These are phyloP conservation scores for Aspergillus texensis DNA, from an alignment of 2,329 filamentous ascomycete genomes.

Conservation along the genomic window DNA sequence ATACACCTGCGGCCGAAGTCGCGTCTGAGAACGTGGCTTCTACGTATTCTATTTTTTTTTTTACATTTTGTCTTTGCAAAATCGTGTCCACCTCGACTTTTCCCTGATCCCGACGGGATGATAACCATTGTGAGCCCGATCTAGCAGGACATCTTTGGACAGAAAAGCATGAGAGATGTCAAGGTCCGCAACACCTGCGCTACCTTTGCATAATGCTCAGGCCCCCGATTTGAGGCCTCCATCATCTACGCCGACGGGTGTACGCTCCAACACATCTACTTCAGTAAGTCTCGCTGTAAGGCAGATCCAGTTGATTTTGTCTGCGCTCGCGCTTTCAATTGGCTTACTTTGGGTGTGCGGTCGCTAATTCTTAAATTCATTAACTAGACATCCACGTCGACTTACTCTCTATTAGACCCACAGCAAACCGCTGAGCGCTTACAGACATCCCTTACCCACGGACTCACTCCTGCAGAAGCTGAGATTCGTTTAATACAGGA, in stretches of 20 bases:
- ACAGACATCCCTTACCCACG: conserved; percentile 79
- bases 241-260: conserved; percentile 32
- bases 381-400: conserved; percentile 46
- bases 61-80: not conserved
- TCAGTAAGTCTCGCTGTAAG: conserved; percentile 34
- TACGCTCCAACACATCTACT: conserved; percentile 31
- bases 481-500: conserved; percentile 75
- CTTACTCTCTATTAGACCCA: conserved; percentile 69
- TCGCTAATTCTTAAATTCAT: conserved; percentile 8
- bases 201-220: conserved; percentile 60
- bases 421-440: conserved; percentile 77
- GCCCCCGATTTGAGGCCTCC: conserved; percentile 32
- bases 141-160: conserved; percentile 19
- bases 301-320: not conserved
- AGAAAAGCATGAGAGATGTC: conserved; percentile 60
- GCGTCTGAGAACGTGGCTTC: conserved; percentile 32
- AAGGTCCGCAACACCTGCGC: conserved; percentile 59
- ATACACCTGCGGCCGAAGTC: conserved; percentile 32
- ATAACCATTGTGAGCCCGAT: conserved; percentile 23
- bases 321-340: not conserved
- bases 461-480: conserved; percentile 80
- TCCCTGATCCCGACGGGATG: conserved; percentile 28
- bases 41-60: conserved; percentile 6
- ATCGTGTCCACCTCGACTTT: not conserved
- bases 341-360: not conserved